These are phyloP conservation scores for Elaeis oleifera DNA, from an alignment of 202 grass and related monocot genomes.

Conservation along the genomic window DNA sequence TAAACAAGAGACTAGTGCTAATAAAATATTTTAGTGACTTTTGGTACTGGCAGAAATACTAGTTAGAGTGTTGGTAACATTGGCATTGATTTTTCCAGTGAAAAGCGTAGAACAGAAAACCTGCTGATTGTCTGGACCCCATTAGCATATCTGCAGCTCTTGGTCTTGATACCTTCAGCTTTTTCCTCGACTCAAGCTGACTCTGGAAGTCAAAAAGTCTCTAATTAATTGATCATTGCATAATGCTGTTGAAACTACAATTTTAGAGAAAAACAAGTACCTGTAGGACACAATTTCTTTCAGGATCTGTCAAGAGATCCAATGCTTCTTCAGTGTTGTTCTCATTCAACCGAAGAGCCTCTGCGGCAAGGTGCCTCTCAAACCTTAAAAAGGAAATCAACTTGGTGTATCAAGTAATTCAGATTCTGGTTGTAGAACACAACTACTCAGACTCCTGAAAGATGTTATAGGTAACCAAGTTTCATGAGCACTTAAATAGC, in stretches of 20 bases:
- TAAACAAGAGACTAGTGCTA: no score
- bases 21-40: background rate
- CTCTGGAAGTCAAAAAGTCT: constrained; percentile 24
- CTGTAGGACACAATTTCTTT: constrained; percentile 65
- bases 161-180: background rate
- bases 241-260: constrained; percentile 1
- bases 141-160: constrained; percentile 13
- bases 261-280: constrained; percentile 29
- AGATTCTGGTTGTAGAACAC: no score
- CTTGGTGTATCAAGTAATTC: no score
- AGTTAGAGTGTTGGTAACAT: constrained; percentile 1
- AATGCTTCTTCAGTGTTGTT: constrained; percentile 75
- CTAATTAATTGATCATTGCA: constrained; percentile 23
- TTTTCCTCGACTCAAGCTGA: constrained; percentile 52
- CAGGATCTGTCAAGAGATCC: constrained; percentile 90
- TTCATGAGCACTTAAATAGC: no score
- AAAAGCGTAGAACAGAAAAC: background rate
- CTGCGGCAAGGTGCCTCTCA: constrained; percentile 76
- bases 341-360: constrained; percentile 78
- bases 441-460: no score
- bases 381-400: constrained; percentile 42
- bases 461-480: no score
- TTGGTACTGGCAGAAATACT: background rate
- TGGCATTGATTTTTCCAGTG: background rate
- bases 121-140: constrained; percentile 4